phyloP scores from a whole-genome alignment of 2,329 filamentous ascomycete genomes.

The Penicillium fuscoglaucum region DNA sequence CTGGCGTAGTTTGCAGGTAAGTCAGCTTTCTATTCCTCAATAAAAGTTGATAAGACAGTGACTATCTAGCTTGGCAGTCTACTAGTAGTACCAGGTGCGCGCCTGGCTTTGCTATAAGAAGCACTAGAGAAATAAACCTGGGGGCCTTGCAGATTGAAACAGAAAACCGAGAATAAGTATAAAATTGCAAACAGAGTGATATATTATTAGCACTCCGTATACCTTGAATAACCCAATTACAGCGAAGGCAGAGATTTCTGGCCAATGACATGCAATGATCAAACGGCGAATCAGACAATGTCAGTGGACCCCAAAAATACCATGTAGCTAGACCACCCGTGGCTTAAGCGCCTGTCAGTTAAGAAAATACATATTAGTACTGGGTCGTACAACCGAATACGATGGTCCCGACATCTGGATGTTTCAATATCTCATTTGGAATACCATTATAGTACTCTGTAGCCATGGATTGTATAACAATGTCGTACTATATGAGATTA shows the following conservation, averaged over 20 bases:
- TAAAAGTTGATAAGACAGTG: neutral
- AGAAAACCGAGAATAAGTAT: neutral
- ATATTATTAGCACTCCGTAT: neutral
- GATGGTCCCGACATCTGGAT: neutral
- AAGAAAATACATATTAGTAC: neutral
- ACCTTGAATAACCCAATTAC: neutral
- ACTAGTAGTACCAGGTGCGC: neutral
- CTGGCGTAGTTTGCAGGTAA: neutral
- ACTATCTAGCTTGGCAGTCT: neutral
- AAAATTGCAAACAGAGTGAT: neutral
- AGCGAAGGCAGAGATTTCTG: conserved; percentile 12
- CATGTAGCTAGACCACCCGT: neutral
- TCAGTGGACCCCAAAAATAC: neutral
- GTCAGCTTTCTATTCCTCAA: neutral
- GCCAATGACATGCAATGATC: conserved; percentile 3
- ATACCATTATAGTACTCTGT: neutral
- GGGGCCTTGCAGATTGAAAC: neutral
- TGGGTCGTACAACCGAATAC: neutral
- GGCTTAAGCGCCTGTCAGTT: neutral
- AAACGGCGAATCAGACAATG: neutral
- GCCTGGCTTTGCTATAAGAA: neutral
- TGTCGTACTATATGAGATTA: neutral
- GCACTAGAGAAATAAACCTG: neutral
- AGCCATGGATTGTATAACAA: neutral
- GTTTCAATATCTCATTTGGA: neutral